These are phyloP conservation scores for Globisporangium echinulatum DNA, from an alignment of 352 stramenopile species.

Conservation along the genomic window DNA sequence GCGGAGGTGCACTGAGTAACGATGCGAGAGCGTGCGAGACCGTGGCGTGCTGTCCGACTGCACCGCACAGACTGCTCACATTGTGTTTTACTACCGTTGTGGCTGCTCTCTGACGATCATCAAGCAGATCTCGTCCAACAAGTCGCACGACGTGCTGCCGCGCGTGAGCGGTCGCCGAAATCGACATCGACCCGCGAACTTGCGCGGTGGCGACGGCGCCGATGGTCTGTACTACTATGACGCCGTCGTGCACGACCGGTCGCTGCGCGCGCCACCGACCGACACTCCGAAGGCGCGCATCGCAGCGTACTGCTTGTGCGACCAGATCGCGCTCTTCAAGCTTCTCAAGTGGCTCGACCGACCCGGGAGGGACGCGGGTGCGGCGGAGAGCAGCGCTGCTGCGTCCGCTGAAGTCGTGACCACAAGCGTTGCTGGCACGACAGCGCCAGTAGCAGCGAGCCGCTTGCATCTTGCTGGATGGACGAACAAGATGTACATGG, in stretches of 20 bases:
- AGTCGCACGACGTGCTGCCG: conserved; percentile 9
- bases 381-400: neutral
- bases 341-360: conserved; percentile 63
- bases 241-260: conserved; percentile 22
- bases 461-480: conserved; percentile 21
- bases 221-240: conserved; percentile 29
- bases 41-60: too few relatives aligned
- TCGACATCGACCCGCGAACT: conserved; percentile 13
- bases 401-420: neutral
- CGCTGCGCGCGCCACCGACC: conserved; percentile 27
- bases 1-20: too few relatives aligned
- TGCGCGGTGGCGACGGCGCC: conserved; percentile 4
- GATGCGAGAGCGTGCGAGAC: too few relatives aligned
- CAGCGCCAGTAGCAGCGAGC: neutral
- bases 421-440: neutral
- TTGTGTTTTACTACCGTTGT: too few relatives aligned
- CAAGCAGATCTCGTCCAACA: conserved; percentile 5
- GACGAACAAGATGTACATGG: conserved; percentile 67
- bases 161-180: conserved; percentile 17
- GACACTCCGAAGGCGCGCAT: conserved; percentile 40
- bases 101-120: neutral
- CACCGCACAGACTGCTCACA: neutral
- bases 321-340: conserved; percentile 67
- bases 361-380: conserved; percentile 7
- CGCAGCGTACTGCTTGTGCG: conserved; percentile 63